Evolutionary conservation across 1,284 basidiomycete species (phyloP).

Genomic region (Rhodotorula sp.): DNA sequence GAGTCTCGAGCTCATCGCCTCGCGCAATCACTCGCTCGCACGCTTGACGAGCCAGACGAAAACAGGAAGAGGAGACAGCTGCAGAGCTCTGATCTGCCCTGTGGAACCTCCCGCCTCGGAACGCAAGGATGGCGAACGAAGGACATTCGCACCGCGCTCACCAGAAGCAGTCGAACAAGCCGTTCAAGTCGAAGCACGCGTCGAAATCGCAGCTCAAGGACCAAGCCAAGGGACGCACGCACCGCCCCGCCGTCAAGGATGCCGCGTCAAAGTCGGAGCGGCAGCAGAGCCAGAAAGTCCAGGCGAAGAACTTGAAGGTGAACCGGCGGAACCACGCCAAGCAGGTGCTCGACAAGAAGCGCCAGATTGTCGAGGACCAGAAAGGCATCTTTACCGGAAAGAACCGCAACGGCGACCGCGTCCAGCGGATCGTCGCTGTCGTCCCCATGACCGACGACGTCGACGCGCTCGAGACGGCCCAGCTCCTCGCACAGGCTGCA

Average conservation of each 20-base stretch:
- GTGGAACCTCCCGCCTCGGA: too few species aligned
- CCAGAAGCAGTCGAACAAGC: slow-evolving; percentile 88
- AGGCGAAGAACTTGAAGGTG: slow-evolving; percentile 60
- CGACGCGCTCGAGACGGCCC: slow-evolving; percentile 57
- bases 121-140: background rate
- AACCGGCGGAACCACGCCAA: slow-evolving; percentile 77
- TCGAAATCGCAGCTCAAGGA: slow-evolving; percentile 61
- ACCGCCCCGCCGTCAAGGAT: slow-evolving; percentile 24
- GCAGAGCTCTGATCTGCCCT: too few species aligned
- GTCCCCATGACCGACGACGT: slow-evolving; percentile 73
- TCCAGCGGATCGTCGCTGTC: slow-evolving; percentile 53
- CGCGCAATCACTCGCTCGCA: too few species aligned
- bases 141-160: slow-evolving; percentile 21
- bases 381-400: slow-evolving; percentile 52
- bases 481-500: slow-evolving; percentile 65
- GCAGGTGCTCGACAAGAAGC: slow-evolving; percentile 70
- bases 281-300: slow-evolving; percentile 18
- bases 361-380: slow-evolving; percentile 60
- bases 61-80: too few species aligned
- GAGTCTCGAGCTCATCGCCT: too few species aligned
- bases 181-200: slow-evolving; percentile 84
- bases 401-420: slow-evolving; percentile 49
- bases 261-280: slow-evolving; percentile 11
- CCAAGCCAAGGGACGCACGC: slow-evolving; percentile 35
- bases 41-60: too few species aligned